phyloP scores from a whole-genome alignment of 208 protist species.

The Spongospora subterranea region DNA sequence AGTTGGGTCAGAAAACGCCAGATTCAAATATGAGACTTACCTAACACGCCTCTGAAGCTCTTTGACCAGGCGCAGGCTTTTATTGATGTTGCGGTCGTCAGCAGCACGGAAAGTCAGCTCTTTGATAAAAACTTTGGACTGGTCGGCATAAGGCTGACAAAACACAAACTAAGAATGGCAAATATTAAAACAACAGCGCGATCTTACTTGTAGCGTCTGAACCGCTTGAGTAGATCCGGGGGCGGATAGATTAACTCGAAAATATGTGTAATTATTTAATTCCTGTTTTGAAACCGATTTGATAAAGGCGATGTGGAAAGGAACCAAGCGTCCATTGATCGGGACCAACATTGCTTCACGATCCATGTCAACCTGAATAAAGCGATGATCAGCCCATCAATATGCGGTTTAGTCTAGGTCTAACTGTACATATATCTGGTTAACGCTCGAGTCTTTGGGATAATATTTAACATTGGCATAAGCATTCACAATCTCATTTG shows the following conservation, averaged over 20 bases:
- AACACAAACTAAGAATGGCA: background rate
- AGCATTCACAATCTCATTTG: background rate
- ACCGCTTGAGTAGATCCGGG: slow-evolving; percentile 56
- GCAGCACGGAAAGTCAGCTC: slow-evolving; percentile 79
- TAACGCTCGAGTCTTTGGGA: background rate
- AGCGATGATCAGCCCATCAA: background rate
- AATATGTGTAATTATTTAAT: slow-evolving; percentile 78
- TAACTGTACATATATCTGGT: slow-evolving; percentile 79
- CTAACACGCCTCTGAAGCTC: slow-evolving; percentile 75
- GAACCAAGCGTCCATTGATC: slow-evolving; percentile 84
- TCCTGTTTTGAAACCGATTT: slow-evolving; percentile 86
- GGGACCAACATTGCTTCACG: slow-evolving; percentile 89
- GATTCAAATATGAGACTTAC: too few species aligned
- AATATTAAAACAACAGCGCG: background rate
- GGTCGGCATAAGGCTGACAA: slow-evolving; percentile 65
- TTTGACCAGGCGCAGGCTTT: slow-evolving; percentile 71
- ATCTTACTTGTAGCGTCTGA: background rate
- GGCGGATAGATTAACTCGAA: slow-evolving; percentile 85
- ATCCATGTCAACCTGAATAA: slow-evolving; percentile 74
- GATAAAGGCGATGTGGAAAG: slow-evolving; percentile 92
- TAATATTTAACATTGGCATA: slow-evolving; percentile 27
- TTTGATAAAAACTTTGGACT: slow-evolving; percentile 83
- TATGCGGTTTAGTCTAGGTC: background rate
- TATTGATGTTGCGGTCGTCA: slow-evolving; percentile 62
- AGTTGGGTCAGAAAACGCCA: background rate